Conservation (phyloP, 192 early-diverging fungal genomes). For the Entophlyctis luteolus region DNA sequence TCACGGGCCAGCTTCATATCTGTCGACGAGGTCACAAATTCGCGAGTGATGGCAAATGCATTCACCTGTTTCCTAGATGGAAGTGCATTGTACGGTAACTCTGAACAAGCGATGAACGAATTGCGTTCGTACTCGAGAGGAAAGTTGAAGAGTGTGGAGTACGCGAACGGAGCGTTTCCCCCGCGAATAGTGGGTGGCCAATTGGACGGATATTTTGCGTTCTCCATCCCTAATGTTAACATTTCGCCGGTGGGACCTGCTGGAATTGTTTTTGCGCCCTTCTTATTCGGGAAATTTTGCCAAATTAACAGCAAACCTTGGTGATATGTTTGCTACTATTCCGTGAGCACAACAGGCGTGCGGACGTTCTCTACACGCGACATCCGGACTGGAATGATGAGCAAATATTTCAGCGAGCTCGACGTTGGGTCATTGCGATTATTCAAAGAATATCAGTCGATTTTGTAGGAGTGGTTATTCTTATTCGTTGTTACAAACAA, state of each 20-base stretch:
- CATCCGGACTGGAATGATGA: slow-evolving; percentile 38
- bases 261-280: background rate
- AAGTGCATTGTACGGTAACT: slow-evolving; percentile 29
- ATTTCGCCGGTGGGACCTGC: slow-evolving; percentile 20
- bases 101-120: background rate
- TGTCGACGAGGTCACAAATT: background rate
- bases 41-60: background rate
- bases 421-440: slow-evolving; percentile 45
- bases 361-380: slow-evolving; percentile 17
- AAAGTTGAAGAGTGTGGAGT: slow-evolving; percentile 18
- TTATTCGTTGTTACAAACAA: background rate
- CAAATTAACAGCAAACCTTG: slow-evolving; percentile 11
- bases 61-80: slow-evolving; percentile 34
- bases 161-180: slow-evolving; percentile 14
- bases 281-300: background rate
- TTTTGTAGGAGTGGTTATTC: slow-evolving; percentile 19
- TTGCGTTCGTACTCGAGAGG: slow-evolving; percentile 11
- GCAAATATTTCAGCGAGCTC: slow-evolving; percentile 33
- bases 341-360: slow-evolving; percentile 47
- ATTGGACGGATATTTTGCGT: slow-evolving; percentile 9
- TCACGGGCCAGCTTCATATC: background rate
- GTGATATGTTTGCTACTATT: slow-evolving; percentile 16
- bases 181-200: slow-evolving; percentile 17
- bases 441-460: slow-evolving; percentile 39
- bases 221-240: slow-evolving; percentile 21